phyloP scores from a whole-genome alignment of 352 stramenopile species.

The Phytophthora nicotianae region DNA sequence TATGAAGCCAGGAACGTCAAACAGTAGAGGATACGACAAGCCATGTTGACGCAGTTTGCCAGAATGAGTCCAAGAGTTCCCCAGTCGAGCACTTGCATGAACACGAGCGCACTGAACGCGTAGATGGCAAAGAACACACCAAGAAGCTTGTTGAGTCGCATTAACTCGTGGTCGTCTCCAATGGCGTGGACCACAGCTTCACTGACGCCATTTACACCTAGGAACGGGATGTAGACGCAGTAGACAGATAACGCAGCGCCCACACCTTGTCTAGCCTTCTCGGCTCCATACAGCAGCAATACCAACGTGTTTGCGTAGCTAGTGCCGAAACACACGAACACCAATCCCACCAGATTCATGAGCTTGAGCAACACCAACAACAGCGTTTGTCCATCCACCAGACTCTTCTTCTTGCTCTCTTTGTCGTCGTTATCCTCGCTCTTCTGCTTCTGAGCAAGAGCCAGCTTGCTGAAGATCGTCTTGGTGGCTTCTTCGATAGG shows the following conservation, averaged over 20 bases:
- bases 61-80: constrained; percentile 80
- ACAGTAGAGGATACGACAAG: constrained; percentile 83
- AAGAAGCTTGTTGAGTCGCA: constrained; percentile 84
- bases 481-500: constrained; percentile 96
- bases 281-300: constrained; percentile 75
- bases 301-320: constrained; percentile 85
- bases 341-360: constrained; percentile 82
- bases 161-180: constrained; percentile 66
- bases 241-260: constrained; percentile 71
- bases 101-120: constrained; percentile 57
- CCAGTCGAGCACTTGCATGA: constrained; percentile 65
- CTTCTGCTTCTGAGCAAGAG: constrained; percentile 34
- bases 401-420: constrained; percentile 33
- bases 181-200: constrained; percentile 96
- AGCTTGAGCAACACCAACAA: constrained; percentile 84
- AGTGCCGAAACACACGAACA: constrained; percentile 86
- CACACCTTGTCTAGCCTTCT: constrained; percentile 68
- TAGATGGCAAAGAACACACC: constrained; percentile 84
- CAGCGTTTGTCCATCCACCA: constrained; percentile 46
- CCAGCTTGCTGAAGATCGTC: constrained; percentile 94
- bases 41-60: constrained; percentile 90
- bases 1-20: constrained; percentile 69
- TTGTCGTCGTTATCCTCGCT: constrained; percentile 11
- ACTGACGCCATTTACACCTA: constrained; percentile 95
- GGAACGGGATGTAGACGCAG: constrained; percentile 95